phyloP scores from a whole-genome alignment of 768 basidiomycete species.

The Hypholoma fasciculare region DNA sequence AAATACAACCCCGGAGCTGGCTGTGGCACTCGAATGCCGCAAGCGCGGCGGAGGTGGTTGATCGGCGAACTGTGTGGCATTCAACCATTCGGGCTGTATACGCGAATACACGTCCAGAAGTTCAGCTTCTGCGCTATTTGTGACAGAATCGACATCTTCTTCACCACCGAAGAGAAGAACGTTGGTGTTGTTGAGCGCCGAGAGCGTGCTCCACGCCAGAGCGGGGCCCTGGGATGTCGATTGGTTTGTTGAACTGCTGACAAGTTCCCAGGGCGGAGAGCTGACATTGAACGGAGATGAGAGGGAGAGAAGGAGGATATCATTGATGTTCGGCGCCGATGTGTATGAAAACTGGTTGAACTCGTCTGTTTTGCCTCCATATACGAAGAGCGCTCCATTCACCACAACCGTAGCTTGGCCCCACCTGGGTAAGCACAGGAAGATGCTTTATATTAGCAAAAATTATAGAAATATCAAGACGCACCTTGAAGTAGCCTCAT shows the following conservation, averaged over 20 bases:
- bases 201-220: constrained; percentile 80
- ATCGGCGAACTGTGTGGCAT: constrained; percentile 48
- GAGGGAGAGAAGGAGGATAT: constrained; percentile 71
- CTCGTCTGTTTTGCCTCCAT: constrained; percentile 81
- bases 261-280: constrained; percentile 68
- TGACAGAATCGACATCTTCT: constrained; percentile 57
- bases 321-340: constrained; percentile 70
- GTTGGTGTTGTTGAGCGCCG: constrained; percentile 55
- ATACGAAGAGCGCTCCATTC: constrained; percentile 62
- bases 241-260: constrained; percentile 46
- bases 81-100: constrained; percentile 42
- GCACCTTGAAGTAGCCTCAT: constrained; percentile 26
- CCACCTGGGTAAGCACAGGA: constrained; percentile 59
- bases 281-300: constrained; percentile 55
- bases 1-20: constrained; percentile 52
- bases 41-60: constrained; percentile 78
- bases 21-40: constrained; percentile 64
- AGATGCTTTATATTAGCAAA: background rate
- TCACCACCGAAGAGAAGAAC: constrained; percentile 77
- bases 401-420: constrained; percentile 70
- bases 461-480: background rate
- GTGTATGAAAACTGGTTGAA: constrained; percentile 70
- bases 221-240: constrained; percentile 54
- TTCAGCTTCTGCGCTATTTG: constrained; percentile 51
- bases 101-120: constrained; percentile 46